phyloP scores from a whole-genome alignment of 2,329 filamentous ascomycete species.

The Fusarium sp. region DNA sequence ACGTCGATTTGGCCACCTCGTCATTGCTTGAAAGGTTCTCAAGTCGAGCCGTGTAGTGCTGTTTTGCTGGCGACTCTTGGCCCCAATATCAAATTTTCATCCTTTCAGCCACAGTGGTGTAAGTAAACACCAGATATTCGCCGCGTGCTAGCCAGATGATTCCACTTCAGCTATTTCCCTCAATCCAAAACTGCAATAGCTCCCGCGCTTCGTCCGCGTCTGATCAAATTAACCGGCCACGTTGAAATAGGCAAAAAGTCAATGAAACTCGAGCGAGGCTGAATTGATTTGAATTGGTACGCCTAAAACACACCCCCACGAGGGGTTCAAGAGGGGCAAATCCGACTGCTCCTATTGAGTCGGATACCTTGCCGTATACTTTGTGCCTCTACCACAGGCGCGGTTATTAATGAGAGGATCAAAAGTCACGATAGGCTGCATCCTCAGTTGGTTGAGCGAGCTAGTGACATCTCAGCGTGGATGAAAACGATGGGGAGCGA shows the following conservation, averaged over 20 bases:
- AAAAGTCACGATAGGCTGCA: not conserved
- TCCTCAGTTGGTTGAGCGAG: slow-evolving; percentile 26
- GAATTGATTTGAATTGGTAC: slow-evolving; percentile 28
- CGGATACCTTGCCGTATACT: slow-evolving; percentile 30
- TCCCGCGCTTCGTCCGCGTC: slow-evolving; percentile 4
- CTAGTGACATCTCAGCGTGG: slow-evolving; percentile 9
- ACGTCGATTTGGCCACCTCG: slow-evolving; percentile 38
- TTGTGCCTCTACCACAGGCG: slow-evolving; percentile 14
- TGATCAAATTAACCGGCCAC: slow-evolving; percentile 34
- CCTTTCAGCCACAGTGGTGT: not conserved
- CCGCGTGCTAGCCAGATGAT: slow-evolving; percentile 11
- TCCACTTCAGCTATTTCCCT: slow-evolving; percentile 28
- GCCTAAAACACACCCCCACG: slow-evolving; percentile 29
- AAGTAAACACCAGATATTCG: slow-evolving; percentile 11
- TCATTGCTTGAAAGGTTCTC: slow-evolving; percentile 16
- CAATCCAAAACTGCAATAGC: slow-evolving; percentile 22
- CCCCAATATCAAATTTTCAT: slow-evolving; percentile 1
- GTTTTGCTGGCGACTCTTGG: slow-evolving; percentile 10
- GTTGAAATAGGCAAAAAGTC: slow-evolving; percentile 33
- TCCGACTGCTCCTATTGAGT: slow-evolving; percentile 31
- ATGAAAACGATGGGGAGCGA: slow-evolving; percentile 25
- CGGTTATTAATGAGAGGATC: slow-evolving; percentile 19
- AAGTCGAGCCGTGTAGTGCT: not conserved
- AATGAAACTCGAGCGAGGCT: slow-evolving; percentile 14
- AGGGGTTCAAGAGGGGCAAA: slow-evolving; percentile 33